Conservation (phyloP, 768 basidiomycete genomes). For the Tylopilus plumbeoviolaceoides region DNA sequence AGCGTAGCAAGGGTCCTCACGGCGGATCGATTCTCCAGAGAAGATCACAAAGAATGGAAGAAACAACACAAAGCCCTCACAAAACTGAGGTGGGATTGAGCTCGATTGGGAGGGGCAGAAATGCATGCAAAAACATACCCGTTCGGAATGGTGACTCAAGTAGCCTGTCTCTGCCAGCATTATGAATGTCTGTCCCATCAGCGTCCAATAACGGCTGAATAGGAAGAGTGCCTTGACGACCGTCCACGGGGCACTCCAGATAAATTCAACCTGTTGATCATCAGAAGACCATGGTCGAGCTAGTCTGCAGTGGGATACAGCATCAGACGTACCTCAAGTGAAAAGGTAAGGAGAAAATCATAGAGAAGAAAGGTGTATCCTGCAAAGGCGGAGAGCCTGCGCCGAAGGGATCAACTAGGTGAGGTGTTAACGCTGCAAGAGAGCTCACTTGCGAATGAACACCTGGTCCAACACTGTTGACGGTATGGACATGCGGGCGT, state of each 20-base stretch:
- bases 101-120: background rate
- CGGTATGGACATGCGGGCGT: slow-evolving; percentile 8
- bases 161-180: slow-evolving; percentile 22
- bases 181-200: slow-evolving; percentile 20
- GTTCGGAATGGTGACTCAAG: slow-evolving; percentile 10
- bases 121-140: slow-evolving; percentile 1
- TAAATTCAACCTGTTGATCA: slow-evolving; percentile 10
- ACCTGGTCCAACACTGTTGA: slow-evolving; percentile 4
- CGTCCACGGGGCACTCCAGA: slow-evolving; percentile 19
- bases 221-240: slow-evolving; percentile 12
- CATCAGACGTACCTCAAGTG: slow-evolving; percentile 20
- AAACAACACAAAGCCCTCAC: background rate
- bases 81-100: slow-evolving; percentile 14
- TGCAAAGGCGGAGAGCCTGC: slow-evolving; percentile 11
- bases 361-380: slow-evolving; percentile 23
- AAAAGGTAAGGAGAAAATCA: slow-evolving; percentile 26
- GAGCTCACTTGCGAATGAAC: slow-evolving; percentile 18
- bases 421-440: background rate
- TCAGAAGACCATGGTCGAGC: background rate
- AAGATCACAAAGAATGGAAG: slow-evolving; percentile 2
- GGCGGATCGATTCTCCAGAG: slow-evolving; percentile 20
- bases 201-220: slow-evolving; percentile 14
- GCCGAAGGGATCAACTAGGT: background rate
- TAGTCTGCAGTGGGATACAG: background rate
- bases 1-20: slow-evolving; percentile 8